Base-by-base conservation (phyloP, 2,329 filamentous ascomycete species). In the Xylaria sp. region DNA sequence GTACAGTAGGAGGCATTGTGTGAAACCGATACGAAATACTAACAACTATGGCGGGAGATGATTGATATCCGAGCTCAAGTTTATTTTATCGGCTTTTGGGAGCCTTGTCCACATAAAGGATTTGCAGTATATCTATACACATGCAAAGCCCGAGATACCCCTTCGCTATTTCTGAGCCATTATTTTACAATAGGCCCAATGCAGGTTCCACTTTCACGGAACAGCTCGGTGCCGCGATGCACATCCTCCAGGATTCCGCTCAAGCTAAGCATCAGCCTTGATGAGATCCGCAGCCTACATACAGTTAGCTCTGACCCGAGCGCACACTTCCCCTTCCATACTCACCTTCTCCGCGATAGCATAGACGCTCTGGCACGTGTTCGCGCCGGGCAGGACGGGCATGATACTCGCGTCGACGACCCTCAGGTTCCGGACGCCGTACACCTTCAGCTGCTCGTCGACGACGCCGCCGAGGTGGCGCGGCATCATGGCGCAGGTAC, bases 311-410 rank as follows among this genome's bases (percentile, higher is more conserved):
- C 4, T 16, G n/a, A 34, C 44, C 18, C 44, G 5, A 34, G 20
- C 22, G 17, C 19, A 16, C 13, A 7, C 1, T n/a, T 20, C 18
- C 8, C 7, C n/a, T n/a, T 7, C 1, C 11, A n/a, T 7, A 52
- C 61, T 58, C 37, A 66, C 66, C 64, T 77, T 81, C 66, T 82
- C 79, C n/a, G 70, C 78, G 54, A 80, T 67, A 69, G 77, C 78
- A 60, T 82, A 82, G 1, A 80, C 77, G 2, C 72, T 74, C 61
- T 77, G 78, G 55, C 80, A 78, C 20, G 78, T 79, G 7, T 78
- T 72, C 11, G 59, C 75, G 72, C 64, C 78, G 67, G 44, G 75
- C 68, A 68, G 74, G 71, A 77, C 71, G 1, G 77, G 76, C 51
- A 80, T 73, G 16, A 78, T 65, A 11, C 73, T 76, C 1, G 78